Conservation (phyloP, 2,329 filamentous ascomycete species). For the Penicillium sp. region DNA sequence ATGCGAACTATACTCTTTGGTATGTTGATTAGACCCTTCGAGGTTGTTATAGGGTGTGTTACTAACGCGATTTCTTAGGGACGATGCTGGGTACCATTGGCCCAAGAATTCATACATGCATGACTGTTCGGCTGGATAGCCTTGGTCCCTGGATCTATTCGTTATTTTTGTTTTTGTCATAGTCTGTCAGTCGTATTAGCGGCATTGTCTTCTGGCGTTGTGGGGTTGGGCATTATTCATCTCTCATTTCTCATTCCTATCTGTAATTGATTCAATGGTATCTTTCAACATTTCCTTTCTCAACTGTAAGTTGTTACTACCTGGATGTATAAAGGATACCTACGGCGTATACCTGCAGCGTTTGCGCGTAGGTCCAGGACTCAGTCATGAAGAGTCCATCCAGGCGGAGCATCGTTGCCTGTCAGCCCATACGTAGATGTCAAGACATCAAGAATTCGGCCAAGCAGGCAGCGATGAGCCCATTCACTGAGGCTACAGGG, state of each 20-base stretch:
- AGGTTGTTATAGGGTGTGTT: not conserved
- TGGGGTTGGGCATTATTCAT: constrained; percentile 13
- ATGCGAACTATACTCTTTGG: constrained; percentile 63
- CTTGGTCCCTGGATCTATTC: constrained; percentile 1
- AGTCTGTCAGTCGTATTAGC: constrained; percentile 23
- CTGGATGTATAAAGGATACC: no score
- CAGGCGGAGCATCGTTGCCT: no score
- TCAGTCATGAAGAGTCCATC: no score
- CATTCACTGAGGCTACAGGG: no score
- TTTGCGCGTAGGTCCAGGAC: no score
- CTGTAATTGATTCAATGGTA: constrained; percentile 1
- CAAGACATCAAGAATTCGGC: no score
- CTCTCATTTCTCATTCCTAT: constrained; percentile 3
- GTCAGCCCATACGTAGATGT: no score
- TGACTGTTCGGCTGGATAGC: constrained; percentile 44
- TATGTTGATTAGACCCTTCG: constrained; percentile 31
- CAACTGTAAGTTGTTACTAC: no score
- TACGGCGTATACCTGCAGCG: no score
- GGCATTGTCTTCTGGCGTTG: constrained; percentile 31
- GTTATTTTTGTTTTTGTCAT: constrained; percentile 2
- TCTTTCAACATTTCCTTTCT: not conserved
- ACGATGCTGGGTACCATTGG: constrained; percentile 53
- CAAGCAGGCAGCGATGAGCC: no score
- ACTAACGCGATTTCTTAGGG: constrained; percentile 29
- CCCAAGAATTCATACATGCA: constrained; percentile 61